phyloP scores from a whole-genome alignment of 331 rosid species.

The Rosa hybrid region DNA sequence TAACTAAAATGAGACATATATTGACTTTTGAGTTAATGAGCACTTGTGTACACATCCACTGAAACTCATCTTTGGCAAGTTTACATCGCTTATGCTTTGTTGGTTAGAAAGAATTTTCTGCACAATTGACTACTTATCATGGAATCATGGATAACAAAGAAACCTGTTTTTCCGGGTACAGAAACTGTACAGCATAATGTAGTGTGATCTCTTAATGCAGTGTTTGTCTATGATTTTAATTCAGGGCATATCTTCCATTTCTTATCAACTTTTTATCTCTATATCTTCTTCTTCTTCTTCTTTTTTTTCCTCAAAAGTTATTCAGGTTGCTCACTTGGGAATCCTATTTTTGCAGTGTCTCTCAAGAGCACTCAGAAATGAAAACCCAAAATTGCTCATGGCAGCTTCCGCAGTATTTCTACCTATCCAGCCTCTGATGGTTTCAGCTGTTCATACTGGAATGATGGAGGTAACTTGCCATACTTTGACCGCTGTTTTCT shows the following conservation, averaged over 20 bases:
- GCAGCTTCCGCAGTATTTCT: conserved; percentile 84
- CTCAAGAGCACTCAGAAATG: conserved; percentile 76
- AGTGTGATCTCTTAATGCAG: neutral
- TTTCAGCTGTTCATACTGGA: conserved; percentile 91
- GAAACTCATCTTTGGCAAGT: neutral
- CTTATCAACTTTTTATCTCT: neutral
- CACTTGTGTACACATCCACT: neutral
- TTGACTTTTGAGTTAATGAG: neutral
- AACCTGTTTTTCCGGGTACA: neutral
- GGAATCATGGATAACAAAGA: neutral
- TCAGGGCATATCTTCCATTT: neutral
- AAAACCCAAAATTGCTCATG: conserved; percentile 77
- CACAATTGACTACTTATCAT: neutral
- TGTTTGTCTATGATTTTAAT: neutral
- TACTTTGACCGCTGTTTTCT: neutral
- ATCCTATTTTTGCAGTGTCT: conserved; percentile 63
- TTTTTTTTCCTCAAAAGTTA: neutral
- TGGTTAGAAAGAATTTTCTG: neutral
- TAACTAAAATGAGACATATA: neutral
- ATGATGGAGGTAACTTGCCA: conserved; percentile 81
- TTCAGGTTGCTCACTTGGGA: conserved; percentile 6
- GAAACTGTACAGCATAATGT: too few relatives aligned
- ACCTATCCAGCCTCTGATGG: conserved; percentile 88
- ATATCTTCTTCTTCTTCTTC: neutral
- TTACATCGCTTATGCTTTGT: conserved; percentile 2